These are phyloP conservation scores for Spathaspora jeffriesii DNA, from an alignment of 1,139 yeast species.

Conservation along the genomic window DNA sequence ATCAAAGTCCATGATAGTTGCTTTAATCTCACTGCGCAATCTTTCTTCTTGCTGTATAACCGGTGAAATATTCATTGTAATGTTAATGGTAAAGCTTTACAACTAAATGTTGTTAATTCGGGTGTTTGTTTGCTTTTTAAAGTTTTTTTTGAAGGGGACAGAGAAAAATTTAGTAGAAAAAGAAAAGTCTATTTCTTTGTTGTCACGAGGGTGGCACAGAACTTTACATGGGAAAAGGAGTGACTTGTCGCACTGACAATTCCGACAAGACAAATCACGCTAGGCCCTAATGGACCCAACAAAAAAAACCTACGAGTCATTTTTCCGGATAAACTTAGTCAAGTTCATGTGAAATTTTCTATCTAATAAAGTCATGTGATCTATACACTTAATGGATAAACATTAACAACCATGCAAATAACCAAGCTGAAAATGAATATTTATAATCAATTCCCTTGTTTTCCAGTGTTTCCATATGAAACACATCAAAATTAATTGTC, in stretches of 20 bases:
- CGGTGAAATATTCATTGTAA: background rate
- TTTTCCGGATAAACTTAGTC: background rate
- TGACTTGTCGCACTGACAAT: background rate
- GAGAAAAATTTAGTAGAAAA: conserved; percentile 1
- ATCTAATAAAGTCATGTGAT: background rate
- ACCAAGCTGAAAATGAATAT: background rate
- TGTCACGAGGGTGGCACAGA: background rate
- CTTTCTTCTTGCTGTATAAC: conserved; percentile 2
- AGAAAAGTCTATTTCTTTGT: background rate
- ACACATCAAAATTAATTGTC: conserved; percentile 6
- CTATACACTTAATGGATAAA: background rate
- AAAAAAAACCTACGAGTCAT: background rate
- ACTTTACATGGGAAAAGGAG: background rate
- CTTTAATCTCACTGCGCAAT: conserved; percentile 9
- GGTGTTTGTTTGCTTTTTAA: conserved; percentile 1
- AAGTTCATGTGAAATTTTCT: background rate
- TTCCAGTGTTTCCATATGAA: conserved; percentile 1
- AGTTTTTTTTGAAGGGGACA: background rate
- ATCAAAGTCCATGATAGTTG: conserved; percentile 27
- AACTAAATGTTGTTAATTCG: background rate
- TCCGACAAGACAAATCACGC: background rate
- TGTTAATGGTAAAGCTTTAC: too few species aligned
- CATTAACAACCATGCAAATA: background rate
- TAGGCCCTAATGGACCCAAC: background rate
- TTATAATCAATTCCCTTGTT: background rate